Base-by-base conservation (phyloP, 768 basidiomycete species). In the Piloderma croceum region DNA sequence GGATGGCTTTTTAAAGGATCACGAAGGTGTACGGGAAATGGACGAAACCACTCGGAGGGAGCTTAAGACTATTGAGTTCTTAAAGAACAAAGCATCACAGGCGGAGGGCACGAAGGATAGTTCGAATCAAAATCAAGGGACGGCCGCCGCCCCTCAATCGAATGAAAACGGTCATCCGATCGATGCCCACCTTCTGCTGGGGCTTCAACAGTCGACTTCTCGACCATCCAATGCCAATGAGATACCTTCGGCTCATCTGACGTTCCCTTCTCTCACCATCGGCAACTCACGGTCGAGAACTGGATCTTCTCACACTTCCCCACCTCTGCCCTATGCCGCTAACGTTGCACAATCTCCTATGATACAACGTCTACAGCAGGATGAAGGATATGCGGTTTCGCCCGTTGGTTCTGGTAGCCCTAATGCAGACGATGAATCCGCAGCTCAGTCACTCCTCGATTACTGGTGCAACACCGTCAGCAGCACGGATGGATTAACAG, bases 391-490 rank as follows among this genome's bases (percentile, higher is more conserved):
- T 46, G 65, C 67, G 2, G 63, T 64, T 41, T 82, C 83, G 12
- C 77, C 80, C 27, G 75, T 77, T 1, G 78, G 73, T 13, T 74
- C 81, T 18, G 76, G 74, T n/a, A 87, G 84, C 53, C 86, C 83
- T 37, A 70, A 65, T 42, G 80, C 73, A 32, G 88, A 89, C 34
- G 87, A 84, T 7, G 81, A 88, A 53, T 78, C 74, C 19, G 68
- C 81, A 6, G 86, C 87, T 3, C 88, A 91, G 53, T 76, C 76
- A 9, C 58, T 91, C 41, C 65, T 91, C 34, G 87, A 91, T 57
- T 83, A 89, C 46, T 90, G 89, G 88, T 84, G 79, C 53, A 82
- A 81, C 46, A 79, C 81, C n/a, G 76, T 88, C 48, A 83, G 77
- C 53, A 83, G 80, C 43, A 73, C 79, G 9, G 79, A 83, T 48